Evolutionary conservation across 306 rosid species (phyloP).

Genomic region (Vicia sativa): DNA sequence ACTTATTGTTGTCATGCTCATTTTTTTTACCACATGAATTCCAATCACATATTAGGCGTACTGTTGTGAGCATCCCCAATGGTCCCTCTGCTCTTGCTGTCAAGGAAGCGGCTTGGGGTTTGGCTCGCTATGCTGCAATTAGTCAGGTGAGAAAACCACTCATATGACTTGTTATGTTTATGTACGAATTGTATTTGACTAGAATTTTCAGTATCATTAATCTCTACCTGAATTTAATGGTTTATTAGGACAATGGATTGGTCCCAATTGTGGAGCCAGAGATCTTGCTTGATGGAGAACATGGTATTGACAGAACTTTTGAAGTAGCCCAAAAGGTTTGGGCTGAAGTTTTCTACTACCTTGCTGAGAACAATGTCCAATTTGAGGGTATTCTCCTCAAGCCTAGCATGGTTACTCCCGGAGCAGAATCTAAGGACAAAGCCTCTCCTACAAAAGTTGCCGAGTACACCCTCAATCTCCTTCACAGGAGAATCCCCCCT

Average conservation of each 20-base stretch:
- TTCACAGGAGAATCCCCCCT: slow-evolving; percentile 81
- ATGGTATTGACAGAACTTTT: slow-evolving; percentile 75
- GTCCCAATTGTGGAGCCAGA: slow-evolving; percentile 98
- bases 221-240: background rate
- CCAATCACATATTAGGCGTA: slow-evolving; percentile 9
- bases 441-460: slow-evolving; percentile 79
- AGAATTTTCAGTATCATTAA: no score
- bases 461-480: slow-evolving; percentile 85
- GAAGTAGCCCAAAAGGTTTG: slow-evolving; percentile 87
- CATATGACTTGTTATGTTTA: background rate
- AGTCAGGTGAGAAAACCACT: slow-evolving; percentile 57
- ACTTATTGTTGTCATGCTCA: background rate
- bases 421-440: slow-evolving; percentile 80
- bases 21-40: background rate
- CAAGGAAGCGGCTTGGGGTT: slow-evolving; percentile 62
- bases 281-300: slow-evolving; percentile 96
- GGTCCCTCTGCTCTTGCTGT: slow-evolving; percentile 75
- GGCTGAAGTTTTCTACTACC: slow-evolving; percentile 96
- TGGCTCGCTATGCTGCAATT: slow-evolving; percentile 96
- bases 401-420: slow-evolving; percentile 99
- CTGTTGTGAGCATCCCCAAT: slow-evolving; percentile 21
- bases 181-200: background rate
- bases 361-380: slow-evolving; percentile 83
- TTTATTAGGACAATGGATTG: slow-evolving; percentile 44
- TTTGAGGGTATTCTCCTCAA: slow-evolving; percentile 95